Evolutionary conservation across 2,329 filamentous ascomycete genomes (phyloP).

Genomic region (Fusarium sterilihyphosum): DNA sequence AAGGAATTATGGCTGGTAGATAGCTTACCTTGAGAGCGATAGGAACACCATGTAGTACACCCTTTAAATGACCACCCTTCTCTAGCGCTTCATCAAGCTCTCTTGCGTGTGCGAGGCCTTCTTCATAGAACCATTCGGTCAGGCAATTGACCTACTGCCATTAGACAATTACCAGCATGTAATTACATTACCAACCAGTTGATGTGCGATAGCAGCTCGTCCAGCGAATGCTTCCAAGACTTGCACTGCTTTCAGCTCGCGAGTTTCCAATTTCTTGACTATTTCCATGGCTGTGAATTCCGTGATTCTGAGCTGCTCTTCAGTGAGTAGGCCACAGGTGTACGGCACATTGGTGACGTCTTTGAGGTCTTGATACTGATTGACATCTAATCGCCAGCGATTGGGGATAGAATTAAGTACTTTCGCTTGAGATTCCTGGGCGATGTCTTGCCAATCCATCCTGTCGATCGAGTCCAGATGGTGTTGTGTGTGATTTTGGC

Average conservation of each 20-base stretch:
- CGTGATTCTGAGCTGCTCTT: background rate
- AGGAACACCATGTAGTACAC: background rate
- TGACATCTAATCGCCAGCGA: background rate
- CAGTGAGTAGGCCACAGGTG: background rate
- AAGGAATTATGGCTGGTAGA: background rate
- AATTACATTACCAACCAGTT: background rate
- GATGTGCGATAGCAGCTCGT: background rate
- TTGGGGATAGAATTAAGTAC: background rate
- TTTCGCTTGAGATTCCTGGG: background rate
- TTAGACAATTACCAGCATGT: accelerated
- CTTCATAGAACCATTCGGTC: background rate
- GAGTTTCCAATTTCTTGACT: background rate
- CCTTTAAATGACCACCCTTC: background rate
- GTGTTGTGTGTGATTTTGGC: background rate
- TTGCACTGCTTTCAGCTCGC: background rate
- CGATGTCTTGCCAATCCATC: background rate
- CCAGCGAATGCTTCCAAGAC: background rate
- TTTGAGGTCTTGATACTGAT: background rate
- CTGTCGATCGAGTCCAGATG: accelerated
- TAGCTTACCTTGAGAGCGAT: background rate
- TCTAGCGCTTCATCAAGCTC: background rate
- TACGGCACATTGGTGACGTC: background rate
- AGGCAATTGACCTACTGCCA: background rate
- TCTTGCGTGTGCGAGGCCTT: background rate
- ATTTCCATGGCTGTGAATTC: background rate